A percentile compares a stretch with the other conserved stretches of the same genome.
Conservation (phyloP, 805 yeast genomes). For the Myxozyma neotropica region DNA sequence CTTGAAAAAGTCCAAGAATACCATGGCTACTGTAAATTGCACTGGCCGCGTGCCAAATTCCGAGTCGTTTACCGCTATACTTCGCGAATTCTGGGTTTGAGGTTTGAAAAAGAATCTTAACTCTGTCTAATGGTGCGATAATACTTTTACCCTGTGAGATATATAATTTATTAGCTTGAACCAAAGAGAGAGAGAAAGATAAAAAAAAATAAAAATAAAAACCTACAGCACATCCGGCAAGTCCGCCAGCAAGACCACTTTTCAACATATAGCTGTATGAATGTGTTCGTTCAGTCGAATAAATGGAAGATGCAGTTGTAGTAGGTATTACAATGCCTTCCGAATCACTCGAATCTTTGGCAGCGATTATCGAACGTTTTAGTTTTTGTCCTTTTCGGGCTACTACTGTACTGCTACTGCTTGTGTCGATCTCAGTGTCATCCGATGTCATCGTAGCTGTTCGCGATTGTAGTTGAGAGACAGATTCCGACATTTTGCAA, state of each 20-base stretch:
- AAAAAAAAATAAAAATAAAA: neutral
- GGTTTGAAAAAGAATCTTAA: slow-evolving; percentile 93
- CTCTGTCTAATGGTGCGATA: slow-evolving; percentile 93
- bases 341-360: neutral
- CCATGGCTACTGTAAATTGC: slow-evolving; percentile 74
- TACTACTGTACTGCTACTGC: neutral
- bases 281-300: slow-evolving; percentile 6
- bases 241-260: slow-evolving; percentile 91
- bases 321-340: neutral
- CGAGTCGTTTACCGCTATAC: slow-evolving; percentile 77
- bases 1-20: slow-evolving; percentile 79
- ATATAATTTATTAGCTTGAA: no score
- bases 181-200: no score
- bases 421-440: neutral
- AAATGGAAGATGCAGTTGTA: neutral
- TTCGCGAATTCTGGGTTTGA: slow-evolving; percentile 84
- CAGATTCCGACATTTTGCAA: neutral
- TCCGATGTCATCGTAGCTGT: neutral
- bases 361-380: neutral
- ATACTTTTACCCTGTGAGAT: slow-evolving; percentile 82
- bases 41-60: slow-evolving; percentile 71
- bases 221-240: slow-evolving; percentile 79
- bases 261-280: slow-evolving; percentile 67
- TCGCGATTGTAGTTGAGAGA: neutral
- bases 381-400: neutral